Conservation (phyloP, 2,329 filamentous ascomycete genomes). For the Apiospora aurea region DNA sequence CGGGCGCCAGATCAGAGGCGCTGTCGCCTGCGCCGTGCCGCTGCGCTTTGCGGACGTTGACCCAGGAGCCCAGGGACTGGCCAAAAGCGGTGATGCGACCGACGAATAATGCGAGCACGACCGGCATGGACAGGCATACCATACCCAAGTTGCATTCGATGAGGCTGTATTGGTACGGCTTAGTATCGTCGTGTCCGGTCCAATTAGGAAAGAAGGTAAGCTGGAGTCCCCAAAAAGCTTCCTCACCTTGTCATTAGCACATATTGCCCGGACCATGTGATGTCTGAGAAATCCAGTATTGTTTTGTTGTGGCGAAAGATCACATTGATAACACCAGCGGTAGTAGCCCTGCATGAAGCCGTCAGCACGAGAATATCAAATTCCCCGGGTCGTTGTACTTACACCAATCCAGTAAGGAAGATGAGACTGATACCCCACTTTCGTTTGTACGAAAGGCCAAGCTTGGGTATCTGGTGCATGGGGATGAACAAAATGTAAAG, state of each 20-base stretch:
- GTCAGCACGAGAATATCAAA: neutral
- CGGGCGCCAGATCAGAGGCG: neutral
- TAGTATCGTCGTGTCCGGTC: neutral
- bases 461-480: slow-evolving; percentile 29
- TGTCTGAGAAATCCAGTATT: neutral
- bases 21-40: neutral
- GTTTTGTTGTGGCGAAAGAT: neutral
- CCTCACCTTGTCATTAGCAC: neutral
- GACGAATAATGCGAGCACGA: neutral
- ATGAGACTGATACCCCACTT: slow-evolving; percentile 32
- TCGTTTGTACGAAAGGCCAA: slow-evolving; percentile 28
- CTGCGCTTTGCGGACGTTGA: neutral
- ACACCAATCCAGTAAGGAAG: slow-evolving; percentile 30
- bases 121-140: neutral
- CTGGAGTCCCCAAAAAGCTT: neutral
- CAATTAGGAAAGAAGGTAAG: no score
- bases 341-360: neutral
- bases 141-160: neutral
- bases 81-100: neutral
- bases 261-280: neutral
- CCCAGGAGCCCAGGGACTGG: neutral
- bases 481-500: slow-evolving; percentile 32
- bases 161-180: neutral
- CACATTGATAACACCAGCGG: neutral
- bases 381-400: neutral